Conservation (phyloP, 176 grass and related monocot species). For the Hordeum vulgare region MorexV3_pseudomolecules_assembly NC_058524.1:2830400-2830899, state of each 20-base stretch:
- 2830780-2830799: neutral
- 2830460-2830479: slow-evolving; percentile 37
- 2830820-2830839: neutral
- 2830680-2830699: neutral
- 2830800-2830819: neutral
- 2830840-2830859: slow-evolving; percentile 23
- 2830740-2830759: neutral
- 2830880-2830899: slow-evolving; percentile 75
- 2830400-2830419: slow-evolving; percentile 4
- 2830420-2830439: slow-evolving; percentile 8
- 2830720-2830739: neutral
- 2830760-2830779: neutral
- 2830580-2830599: neutral
- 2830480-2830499: slow-evolving; percentile 53
- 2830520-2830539: neutral
- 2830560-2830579: neutral
- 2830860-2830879: slow-evolving; percentile 45
- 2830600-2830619: neutral
- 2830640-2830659: neutral
- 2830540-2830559: neutral
- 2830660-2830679: neutral
- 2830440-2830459: slow-evolving; percentile 52
- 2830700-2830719: neutral
- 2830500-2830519: slow-evolving; percentile 8
- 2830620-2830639: neutral